phyloP scores from a whole-genome alignment of 1,284 basidiomycete genomes.

The Schizophyllum amplum region DNA sequence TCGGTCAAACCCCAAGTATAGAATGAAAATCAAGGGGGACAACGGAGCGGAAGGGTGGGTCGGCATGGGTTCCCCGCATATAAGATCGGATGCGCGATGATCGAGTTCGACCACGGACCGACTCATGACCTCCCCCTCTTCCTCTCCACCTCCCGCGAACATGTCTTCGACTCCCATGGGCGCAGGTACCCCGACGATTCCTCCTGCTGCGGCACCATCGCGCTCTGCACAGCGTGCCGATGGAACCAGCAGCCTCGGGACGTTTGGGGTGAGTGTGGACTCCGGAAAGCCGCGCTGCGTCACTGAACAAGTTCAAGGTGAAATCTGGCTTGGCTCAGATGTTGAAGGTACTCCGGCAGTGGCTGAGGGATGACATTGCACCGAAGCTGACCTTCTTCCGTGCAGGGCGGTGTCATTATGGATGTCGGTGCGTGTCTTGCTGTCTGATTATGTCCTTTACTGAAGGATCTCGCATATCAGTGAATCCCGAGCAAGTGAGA shows the following conservation, averaged over 20 bases:
- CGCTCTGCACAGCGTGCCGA: conserved; percentile 49
- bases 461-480: conserved; percentile 19
- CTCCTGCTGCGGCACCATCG: conserved; percentile 40
- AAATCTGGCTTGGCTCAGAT: conserved; percentile 94
- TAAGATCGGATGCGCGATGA: too few species aligned
- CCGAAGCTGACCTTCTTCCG: too few species aligned
- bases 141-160: background rate
- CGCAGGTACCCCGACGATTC: conserved; percentile 11
- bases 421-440: conserved; percentile 41
- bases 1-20: too few species aligned
- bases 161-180: background rate
- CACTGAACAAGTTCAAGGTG: conserved; percentile 41
- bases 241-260: conserved; percentile 63
- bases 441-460: background rate
- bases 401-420: conserved; percentile 85
- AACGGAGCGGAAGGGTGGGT: too few species aligned
- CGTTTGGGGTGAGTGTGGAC: conserved; percentile 60
- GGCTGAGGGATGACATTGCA: too few species aligned
- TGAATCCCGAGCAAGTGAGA: conserved; percentile 72
- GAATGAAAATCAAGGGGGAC: background rate
- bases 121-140: background rate
- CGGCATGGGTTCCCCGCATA: too few species aligned
- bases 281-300: conserved; percentile 7
- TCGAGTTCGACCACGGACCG: background rate
- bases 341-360: conserved; percentile 87